phyloP scores from a whole-genome alignment of 768 basidiomycete species.

The Neoboletus subvelutipes region DNA sequence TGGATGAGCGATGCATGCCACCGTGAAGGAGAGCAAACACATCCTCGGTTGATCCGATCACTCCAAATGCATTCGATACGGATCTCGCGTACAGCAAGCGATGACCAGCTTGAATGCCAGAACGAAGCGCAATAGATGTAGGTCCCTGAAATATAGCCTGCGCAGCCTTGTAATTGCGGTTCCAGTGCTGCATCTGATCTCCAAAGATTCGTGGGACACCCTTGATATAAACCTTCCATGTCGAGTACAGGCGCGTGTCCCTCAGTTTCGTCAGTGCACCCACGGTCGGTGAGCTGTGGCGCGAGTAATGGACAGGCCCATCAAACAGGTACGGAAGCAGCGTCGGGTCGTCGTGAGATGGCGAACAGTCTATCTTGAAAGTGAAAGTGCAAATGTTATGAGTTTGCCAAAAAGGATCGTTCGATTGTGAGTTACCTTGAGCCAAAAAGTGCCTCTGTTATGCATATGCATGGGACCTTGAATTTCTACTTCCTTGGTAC shows the following conservation, averaged over 20 bases:
- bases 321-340: slow-evolving; percentile 63
- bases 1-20: slow-evolving; percentile 24
- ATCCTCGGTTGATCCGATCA: slow-evolving; percentile 50
- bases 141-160: slow-evolving; percentile 69
- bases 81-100: slow-evolving; percentile 71
- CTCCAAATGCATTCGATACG: slow-evolving; percentile 59
- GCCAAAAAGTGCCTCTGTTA: slow-evolving; percentile 61
- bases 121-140: slow-evolving; percentile 59
- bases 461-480: slow-evolving; percentile 50
- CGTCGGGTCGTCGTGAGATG: slow-evolving; percentile 42
- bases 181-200: slow-evolving; percentile 65
- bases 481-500: slow-evolving; percentile 66
- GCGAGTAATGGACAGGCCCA: slow-evolving; percentile 70
- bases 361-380: slow-evolving; percentile 54
- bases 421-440: slow-evolving; percentile 46
- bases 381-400: background rate
- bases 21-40: slow-evolving; percentile 53
- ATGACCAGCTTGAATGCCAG: slow-evolving; percentile 71
- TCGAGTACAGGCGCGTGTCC: slow-evolving; percentile 66
- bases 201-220: slow-evolving; percentile 60
- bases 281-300: slow-evolving; percentile 69
- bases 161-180: slow-evolving; percentile 63
- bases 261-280: slow-evolving; percentile 62
- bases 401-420: background rate
- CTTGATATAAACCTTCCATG: slow-evolving; percentile 72